Conservation (phyloP, 306 rosid genomes). For the Prunus mira region DNA sequence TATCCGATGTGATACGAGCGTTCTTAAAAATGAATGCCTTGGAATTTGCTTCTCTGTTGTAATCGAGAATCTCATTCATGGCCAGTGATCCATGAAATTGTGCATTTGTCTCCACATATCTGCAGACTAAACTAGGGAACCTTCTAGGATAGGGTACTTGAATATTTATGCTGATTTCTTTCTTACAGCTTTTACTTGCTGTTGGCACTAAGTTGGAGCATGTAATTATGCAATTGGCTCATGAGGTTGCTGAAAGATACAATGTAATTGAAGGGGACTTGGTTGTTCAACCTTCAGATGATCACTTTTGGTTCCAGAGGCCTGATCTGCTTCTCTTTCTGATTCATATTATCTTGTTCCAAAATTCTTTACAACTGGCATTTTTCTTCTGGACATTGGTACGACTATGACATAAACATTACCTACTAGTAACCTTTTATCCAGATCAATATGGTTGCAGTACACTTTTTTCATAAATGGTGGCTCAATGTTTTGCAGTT, state of each 20-base stretch:
- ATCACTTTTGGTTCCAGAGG: conserved; percentile 27
- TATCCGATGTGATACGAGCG: too few species aligned
- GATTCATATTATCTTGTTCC: conserved; percentile 30
- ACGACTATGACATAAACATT: neutral
- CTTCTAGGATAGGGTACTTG: neutral
- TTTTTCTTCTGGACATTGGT: conserved; percentile 34
- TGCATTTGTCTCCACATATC: too few species aligned
- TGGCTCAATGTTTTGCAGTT: conserved; percentile 10
- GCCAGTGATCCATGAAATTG: too few species aligned
- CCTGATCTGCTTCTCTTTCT: conserved; percentile 25
- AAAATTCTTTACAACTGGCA: conserved; percentile 32
- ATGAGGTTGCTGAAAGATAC: conserved; percentile 32
- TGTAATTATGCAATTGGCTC: conserved; percentile 21
- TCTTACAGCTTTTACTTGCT: conserved; percentile 26
- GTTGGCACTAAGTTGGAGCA: conserved; percentile 36
- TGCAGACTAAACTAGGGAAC: too few species aligned
- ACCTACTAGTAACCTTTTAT: neutral
- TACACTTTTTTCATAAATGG: neutral
- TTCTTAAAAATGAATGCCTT: too few species aligned
- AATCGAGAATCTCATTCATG: too few species aligned
- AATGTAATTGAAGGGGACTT: conserved; percentile 17
- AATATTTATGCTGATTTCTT: neutral
- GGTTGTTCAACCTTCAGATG: conserved; percentile 27
- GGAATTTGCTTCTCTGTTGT: too few species aligned
- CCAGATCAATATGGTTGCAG: neutral